phyloP scores from a whole-genome alignment of 75 land plant species.

The Cryptomeria japonica region DNA sequence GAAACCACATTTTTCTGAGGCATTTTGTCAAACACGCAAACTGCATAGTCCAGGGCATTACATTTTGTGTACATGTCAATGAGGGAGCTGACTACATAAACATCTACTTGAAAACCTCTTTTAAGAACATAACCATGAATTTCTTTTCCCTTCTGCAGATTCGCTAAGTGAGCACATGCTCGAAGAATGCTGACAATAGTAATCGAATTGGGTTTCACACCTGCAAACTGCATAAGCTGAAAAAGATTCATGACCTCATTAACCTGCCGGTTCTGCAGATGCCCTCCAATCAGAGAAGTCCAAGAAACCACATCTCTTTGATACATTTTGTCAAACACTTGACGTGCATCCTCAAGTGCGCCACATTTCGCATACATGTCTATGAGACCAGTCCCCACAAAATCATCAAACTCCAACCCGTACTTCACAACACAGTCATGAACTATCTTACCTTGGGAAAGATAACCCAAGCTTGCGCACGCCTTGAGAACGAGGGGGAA shows the following conservation, averaged over 20 bases:
- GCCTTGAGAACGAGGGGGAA: neutral
- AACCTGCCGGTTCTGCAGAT: neutral
- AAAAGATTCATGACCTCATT: slow-evolving; percentile 3
- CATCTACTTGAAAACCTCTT: neutral
- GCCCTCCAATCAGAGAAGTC: slow-evolving; percentile 15
- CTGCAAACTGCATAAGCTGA: slow-evolving; percentile 3
- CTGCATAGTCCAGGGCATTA: slow-evolving; percentile 5
- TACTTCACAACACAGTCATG: slow-evolving; percentile 14
- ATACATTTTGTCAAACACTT: slow-evolving; percentile 14
- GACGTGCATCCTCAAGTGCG: slow-evolving; percentile 11
- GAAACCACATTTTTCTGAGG: slow-evolving; percentile 15
- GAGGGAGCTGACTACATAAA: slow-evolving; percentile 11
- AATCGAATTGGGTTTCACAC: neutral
- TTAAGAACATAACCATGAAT: neutral
- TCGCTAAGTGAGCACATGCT: neutral
- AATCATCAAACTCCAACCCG: slow-evolving; percentile 5
- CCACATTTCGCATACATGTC: slow-evolving; percentile 25
- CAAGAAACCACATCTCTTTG: slow-evolving; percentile 20
- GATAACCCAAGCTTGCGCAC: slow-evolving; percentile 7
- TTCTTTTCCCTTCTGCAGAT: slow-evolving; percentile 7
- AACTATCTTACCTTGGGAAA: slow-evolving; percentile 6
- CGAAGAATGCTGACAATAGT: neutral
- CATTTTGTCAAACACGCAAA: slow-evolving; percentile 18
- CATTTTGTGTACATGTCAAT: slow-evolving; percentile 21
- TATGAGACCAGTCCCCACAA: slow-evolving; percentile 10